phyloP scores from a whole-genome alignment of 495 filamentous ascomycete species.

The Apodospora peruviana region DNA sequence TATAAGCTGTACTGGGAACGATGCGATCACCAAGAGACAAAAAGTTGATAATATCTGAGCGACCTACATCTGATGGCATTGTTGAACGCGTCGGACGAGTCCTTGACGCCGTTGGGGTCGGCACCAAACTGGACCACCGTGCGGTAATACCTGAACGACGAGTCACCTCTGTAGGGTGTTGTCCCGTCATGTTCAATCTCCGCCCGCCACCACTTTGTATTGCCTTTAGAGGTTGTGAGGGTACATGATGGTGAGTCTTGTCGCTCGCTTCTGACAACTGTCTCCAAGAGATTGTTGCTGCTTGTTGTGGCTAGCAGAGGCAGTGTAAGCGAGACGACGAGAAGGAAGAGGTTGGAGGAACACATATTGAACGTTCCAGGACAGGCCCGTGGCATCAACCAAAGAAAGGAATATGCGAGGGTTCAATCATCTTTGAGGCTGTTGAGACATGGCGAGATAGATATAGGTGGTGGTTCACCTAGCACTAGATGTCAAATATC shows the following conservation, averaged over 20 bases:
- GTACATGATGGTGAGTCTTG: neutral
- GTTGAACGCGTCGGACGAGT: conserved; percentile 63
- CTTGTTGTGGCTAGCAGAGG: too few species aligned
- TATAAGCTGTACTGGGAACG: too few species aligned
- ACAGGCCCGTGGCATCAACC: too few species aligned
- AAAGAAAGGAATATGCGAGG: too few species aligned
- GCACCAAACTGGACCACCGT: conserved; percentile 52
- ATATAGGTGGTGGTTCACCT: too few species aligned
- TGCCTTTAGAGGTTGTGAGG: neutral
- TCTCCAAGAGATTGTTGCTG: too few species aligned
- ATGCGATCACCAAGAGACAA: neutral
- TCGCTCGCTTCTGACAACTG: neutral
- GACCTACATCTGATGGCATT: conserved; percentile 48
- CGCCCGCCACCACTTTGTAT: conserved; percentile 22
- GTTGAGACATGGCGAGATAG: too few species aligned
- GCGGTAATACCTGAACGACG: conserved; percentile 49
- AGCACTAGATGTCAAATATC: too few species aligned
- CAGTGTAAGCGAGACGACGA: too few species aligned
- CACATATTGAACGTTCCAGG: too few species aligned
- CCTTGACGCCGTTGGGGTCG: conserved; percentile 46
- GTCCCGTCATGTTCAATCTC: conserved; percentile 21
- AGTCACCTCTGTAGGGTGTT: conserved; percentile 32
- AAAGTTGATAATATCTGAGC: neutral
- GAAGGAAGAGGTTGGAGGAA: too few species aligned
- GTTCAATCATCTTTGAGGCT: too few species aligned